Percentiles rank a stretch among this genome's conserved stretches.
Conservation (phyloP, 2,329 filamentous ascomycete genomes). For the Colletotrichum shisoi region DNA sequence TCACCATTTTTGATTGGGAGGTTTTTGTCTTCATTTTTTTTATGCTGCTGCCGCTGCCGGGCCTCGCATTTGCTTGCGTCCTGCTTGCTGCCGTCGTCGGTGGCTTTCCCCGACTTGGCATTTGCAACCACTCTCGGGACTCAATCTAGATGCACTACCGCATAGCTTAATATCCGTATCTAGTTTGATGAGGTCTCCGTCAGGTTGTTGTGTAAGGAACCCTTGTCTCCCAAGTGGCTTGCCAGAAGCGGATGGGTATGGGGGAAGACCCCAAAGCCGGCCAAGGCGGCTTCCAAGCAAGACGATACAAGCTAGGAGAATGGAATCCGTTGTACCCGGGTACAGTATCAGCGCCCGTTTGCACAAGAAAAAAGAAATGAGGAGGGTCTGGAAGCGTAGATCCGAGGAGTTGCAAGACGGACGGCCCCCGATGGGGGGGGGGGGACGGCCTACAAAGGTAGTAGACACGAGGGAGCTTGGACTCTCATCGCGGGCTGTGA, state of each 20-base stretch:
- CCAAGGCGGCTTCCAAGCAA: conserved; percentile 9
- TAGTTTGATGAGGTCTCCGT: not conserved
- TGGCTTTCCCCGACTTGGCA: not conserved
- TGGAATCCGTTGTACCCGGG: conserved; percentile 27
- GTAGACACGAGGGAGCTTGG: not conserved
- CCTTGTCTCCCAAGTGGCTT: conserved; percentile 24
- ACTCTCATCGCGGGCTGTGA: not conserved
- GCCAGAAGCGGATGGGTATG: conserved; percentile 13
- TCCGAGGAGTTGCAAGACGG: conserved; percentile 24
- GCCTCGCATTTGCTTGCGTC: conserved; percentile 8
- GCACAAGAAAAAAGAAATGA: conserved; percentile 19
- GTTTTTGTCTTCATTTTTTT: not conserved
- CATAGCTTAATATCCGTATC: not conserved
- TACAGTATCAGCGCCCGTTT: conserved; percentile 2
- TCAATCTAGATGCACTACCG: not conserved
- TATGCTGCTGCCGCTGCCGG: not conserved
- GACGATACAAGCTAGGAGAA: conserved; percentile 5
- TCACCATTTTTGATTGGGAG: too few relatives aligned
- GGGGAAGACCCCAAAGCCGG: not conserved
- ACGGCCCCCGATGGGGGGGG: not conserved
- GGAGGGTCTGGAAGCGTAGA: conserved; percentile 26
- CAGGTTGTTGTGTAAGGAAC: conserved; percentile 12
- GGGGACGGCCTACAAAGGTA: not conserved
- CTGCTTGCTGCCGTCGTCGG: conserved; percentile 22
- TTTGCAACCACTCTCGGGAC: not conserved